Conservation (phyloP, 352 stramenopile genomes). For the Phytophthora palmivora region DNA sequence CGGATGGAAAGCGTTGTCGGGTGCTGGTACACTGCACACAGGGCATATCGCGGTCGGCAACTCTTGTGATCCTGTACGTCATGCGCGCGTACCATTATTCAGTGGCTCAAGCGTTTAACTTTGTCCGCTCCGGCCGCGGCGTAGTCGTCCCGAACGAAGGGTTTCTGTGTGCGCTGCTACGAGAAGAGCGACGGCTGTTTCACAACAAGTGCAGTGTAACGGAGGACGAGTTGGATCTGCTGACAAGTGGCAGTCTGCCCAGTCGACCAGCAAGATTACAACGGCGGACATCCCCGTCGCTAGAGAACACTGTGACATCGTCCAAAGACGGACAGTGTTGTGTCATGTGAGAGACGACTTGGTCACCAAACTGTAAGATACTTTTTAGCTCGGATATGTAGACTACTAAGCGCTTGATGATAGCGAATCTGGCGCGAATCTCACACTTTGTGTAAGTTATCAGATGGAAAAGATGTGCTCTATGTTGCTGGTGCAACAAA, state of each 20-base stretch:
- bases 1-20: constrained; percentile 33
- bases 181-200: constrained; percentile 60
- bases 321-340: constrained; percentile 30
- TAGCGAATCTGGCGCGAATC: constrained; percentile 33
- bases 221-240: constrained; percentile 58
- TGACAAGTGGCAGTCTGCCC: constrained; percentile 49
- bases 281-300: constrained; percentile 3
- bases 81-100: constrained; percentile 67
- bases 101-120: constrained; percentile 72
- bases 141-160: constrained; percentile 72
- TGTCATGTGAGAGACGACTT: constrained; percentile 24
- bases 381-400: constrained; percentile 4
- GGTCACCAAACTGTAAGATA: constrained; percentile 7
- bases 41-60: constrained; percentile 73
- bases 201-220: constrained; percentile 50
- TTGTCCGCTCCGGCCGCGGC: constrained; percentile 47
- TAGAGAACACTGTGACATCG: neutral
- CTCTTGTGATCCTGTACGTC: constrained; percentile 73
- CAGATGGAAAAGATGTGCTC: constrained; percentile 25
- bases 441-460: constrained; percentile 12
- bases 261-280: constrained; percentile 33
- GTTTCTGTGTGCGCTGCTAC: constrained; percentile 56
- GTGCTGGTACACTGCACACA: constrained; percentile 82
- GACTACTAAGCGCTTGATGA: constrained; percentile 17
- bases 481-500: neutral